A percentile compares a stretch with the other conserved stretches of the same genome.
These are phyloP conservation scores for Volvox carteri DNA, from an alignment of 163 green algal genomes.

Conservation along the genomic window DNA sequence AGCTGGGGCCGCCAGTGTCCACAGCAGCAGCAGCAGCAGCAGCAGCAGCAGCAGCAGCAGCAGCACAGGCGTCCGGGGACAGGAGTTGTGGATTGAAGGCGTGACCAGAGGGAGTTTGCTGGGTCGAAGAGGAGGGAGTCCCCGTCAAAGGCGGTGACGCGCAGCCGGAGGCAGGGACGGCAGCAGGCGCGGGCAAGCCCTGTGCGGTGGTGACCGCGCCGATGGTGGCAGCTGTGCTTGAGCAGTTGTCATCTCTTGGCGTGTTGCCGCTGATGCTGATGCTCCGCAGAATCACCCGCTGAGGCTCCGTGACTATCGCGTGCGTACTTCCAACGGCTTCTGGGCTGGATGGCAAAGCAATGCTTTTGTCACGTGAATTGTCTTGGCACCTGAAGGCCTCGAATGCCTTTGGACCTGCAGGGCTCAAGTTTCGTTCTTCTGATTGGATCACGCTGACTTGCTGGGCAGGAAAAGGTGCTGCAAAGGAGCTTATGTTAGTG, in stretches of 20 bases:
- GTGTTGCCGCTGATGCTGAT: slow-evolving; percentile 6
- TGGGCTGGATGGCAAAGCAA: background rate
- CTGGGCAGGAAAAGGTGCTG: background rate
- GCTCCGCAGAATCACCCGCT: background rate
- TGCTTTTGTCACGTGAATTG: background rate
- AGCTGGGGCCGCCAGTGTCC: too few relatives aligned
- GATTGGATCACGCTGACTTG: background rate
- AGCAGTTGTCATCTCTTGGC: background rate
- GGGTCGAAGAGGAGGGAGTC: too few relatives aligned
- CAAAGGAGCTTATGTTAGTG: background rate
- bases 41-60: too few relatives aligned
- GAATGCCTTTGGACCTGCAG: background rate
- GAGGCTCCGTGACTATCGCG: background rate
- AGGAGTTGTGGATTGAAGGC: too few relatives aligned
- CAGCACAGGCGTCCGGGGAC: too few relatives aligned
- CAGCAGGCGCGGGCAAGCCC: too few relatives aligned
- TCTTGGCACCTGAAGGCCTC: background rate
- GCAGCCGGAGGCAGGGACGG: too few relatives aligned
- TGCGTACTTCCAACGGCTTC: background rate
- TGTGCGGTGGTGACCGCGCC: too few relatives aligned
- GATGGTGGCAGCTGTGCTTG: background rate
- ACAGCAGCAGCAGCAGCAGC: too few relatives aligned
- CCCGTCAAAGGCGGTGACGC: too few relatives aligned
- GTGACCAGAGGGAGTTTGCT: too few relatives aligned
- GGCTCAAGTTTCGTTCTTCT: background rate